A percentile compares a stretch with the other conserved stretches of the same genome.
Evolutionary conservation across 2,329 filamentous ascomycete species (phyloP).

Genomic region (Periconia sp.): DNA sequence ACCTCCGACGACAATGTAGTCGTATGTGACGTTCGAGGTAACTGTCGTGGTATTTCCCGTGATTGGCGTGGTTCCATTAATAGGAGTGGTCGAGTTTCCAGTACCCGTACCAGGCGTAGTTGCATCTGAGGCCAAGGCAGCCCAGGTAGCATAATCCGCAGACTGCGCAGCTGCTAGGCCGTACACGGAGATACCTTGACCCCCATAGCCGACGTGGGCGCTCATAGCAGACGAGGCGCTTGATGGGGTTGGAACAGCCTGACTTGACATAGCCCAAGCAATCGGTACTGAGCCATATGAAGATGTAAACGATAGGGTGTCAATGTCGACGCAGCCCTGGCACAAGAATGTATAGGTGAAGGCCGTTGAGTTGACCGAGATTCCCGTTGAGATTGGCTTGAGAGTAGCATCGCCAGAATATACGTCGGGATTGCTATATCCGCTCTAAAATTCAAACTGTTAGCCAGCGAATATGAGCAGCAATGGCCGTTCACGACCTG

Average conservation of each 20-base stretch:
- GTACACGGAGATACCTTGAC: constrained; percentile 25
- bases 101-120: too few species aligned
- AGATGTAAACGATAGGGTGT: constrained; percentile 10
- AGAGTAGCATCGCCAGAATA: constrained; percentile 44
- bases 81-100: constrained; percentile 7
- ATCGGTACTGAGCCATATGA: constrained; percentile 4
- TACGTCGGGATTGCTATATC: constrained; percentile 48
- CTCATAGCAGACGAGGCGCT: constrained; percentile 14
- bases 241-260: constrained; percentile 20
- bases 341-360: constrained; percentile 60
- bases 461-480: too few species aligned
- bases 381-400: constrained; percentile 54
- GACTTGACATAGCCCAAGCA: constrained; percentile 22
- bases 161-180: constrained; percentile 23
- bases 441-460: too few species aligned
- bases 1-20: constrained; percentile 50
- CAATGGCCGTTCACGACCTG: too few species aligned
- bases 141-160: constrained; percentile 28
- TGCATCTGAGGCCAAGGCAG: constrained; percentile 22
- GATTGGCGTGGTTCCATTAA: constrained; percentile 4
- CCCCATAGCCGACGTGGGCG: constrained; percentile 21
- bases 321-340: constrained; percentile 19
- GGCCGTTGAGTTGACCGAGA: constrained; percentile 56
- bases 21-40: constrained; percentile 43
- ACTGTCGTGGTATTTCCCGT: constrained; percentile 12